Base-by-base conservation (phyloP, 2,329 filamentous ascomycete species). In the Teratosphaeria viscida region DNA sequence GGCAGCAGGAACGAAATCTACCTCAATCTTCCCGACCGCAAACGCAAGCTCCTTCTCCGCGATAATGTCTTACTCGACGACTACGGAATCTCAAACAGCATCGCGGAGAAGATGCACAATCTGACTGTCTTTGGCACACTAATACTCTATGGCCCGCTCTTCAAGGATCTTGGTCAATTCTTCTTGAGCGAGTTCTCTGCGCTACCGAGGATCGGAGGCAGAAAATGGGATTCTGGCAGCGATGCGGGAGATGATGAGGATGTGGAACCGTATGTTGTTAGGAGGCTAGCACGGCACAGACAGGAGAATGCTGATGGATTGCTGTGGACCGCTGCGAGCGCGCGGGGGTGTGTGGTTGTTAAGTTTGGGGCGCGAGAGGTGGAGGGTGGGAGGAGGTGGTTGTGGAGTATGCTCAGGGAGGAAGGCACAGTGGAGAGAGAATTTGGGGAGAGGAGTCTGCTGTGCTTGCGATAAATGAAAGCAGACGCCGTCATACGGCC, bases 1-100 rank as follows among this genome's bases (percentile, higher is more conserved):
- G 83, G 80, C 60, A 91, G 90, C 10, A 82, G 88, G 64, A 97
- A 96, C 70, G 94, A 99, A 75, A 81, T 97, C n/a, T 92, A 88
- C 85, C 67, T 73, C 68, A 65, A 12, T 71, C 76, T 49, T 62
- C 27, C 76, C 72, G 29, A 76, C 72, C 58, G 71, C 65, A 27
- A 27, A 27, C 64, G 64, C 7, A 82, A 86, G 62, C 79, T 97
- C 16, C 77, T 97, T 1, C 80, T 97, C n/a, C 82, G 92, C 62
- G 94, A 99, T 73, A 87, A 89, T 8, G 79, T 97, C 54, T 82
- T 92, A 11, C 78, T 99, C 5, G 74, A 77, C 69, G 63, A 73
- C 68, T 56, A 73, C 65, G 69, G 54, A 58, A 58, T 60, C n/a
- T 55, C 57, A 58, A 65, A 57, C 56, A 57, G 54, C 52, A 71